phyloP scores from a whole-genome alignment of 306 rosid species.

The Sicyos edulis region DNA sequence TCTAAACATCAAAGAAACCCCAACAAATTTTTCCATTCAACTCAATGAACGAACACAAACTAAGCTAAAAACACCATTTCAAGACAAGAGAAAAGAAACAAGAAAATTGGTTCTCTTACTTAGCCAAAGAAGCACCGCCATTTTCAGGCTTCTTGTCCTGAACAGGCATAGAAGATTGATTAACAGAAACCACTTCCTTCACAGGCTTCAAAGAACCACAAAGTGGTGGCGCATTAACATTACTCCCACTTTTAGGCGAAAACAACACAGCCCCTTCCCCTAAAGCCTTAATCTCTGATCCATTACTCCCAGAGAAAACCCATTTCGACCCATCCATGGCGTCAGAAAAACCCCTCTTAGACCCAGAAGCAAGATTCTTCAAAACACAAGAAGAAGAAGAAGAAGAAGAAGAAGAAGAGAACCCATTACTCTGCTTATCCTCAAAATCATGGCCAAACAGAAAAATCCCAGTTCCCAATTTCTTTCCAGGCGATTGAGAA shows the following conservation, averaged over 20 bases:
- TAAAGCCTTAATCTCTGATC: constrained; percentile 47
- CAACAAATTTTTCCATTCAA: neutral
- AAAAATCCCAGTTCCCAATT: constrained; percentile 37
- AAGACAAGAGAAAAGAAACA: constrained; percentile 2
- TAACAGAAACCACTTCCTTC: constrained; percentile 45
- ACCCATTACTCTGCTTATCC: constrained; percentile 41
- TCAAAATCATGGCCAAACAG: constrained; percentile 63
- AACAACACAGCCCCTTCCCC: constrained; percentile 40
- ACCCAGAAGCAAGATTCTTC: constrained; percentile 48
- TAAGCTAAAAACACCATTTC: neutral
- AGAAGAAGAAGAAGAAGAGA: constrained; percentile 21
- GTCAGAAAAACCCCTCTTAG: constrained; percentile 83
- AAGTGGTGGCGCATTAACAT: constrained; percentile 23
- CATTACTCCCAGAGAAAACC: constrained; percentile 55
- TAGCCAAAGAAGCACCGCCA: constrained; percentile 59
- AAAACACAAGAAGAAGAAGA: constrained; percentile 29
- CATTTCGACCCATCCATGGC: constrained; percentile 63
- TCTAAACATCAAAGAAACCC: neutral
- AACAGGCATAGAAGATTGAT: constrained; percentile 40
- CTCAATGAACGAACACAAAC: neutral
- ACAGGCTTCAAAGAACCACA: constrained; percentile 25
- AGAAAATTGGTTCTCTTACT: constrained; percentile 38
- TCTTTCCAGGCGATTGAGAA: constrained; percentile 56
- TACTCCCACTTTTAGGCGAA: constrained; percentile 43
- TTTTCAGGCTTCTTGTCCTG: constrained; percentile 60